Base-by-base conservation (phyloP, 805 yeast species). In the Myxozyma nipponensis region DNA sequence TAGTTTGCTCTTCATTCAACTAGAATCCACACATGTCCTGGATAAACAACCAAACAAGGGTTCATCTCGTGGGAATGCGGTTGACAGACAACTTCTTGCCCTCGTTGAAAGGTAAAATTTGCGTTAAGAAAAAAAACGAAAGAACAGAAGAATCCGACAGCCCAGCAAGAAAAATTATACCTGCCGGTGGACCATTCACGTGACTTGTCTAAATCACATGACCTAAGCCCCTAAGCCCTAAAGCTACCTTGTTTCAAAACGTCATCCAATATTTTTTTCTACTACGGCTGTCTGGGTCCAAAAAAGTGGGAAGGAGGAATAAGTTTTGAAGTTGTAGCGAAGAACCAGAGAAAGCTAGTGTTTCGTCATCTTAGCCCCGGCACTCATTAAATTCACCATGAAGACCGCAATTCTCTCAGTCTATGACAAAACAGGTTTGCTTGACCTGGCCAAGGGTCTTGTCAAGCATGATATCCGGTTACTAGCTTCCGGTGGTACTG, bases 401-500 rank as follows among this genome's bases (percentile, higher is more conserved):
- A 84, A 85, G 72, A 93, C 96, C 56, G 98, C 98, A 42, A 93
- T 93, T 66, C 76, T 93, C 61, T 91, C 98, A 22, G 98, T 93
- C 57, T 90, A 93, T 73, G 96, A 93, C 75, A 93, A 93, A 72
- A 93, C 98, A 50, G 98, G 98, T 39, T 76, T 93, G 59, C 74
- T 93, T 63, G 98, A 93, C 70, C 78, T 93, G 60, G 98, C 98
- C 62, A 93, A 93, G 74, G 98, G 98, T 42, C 79, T 93, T 52
- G 84, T 79, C 56, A 84, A 84, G 62, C 85, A 88, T 71, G 80
- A 88, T 58, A 96, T 93, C 60, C 82, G 97, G 64, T 82, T 93
- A 58, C 77, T 93, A 52, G 98, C 98, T 46, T 87, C 96, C 37
- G 98, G 98, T 55, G 98, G 98, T 68, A 93, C 98, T 48, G 95